Percentiles rank a stretch among this genome's conserved stretches.
These are phyloP conservation scores for Metarhizium album DNA, from an alignment of 2,329 filamentous ascomycete genomes.

Conservation along the genomic window DNA sequence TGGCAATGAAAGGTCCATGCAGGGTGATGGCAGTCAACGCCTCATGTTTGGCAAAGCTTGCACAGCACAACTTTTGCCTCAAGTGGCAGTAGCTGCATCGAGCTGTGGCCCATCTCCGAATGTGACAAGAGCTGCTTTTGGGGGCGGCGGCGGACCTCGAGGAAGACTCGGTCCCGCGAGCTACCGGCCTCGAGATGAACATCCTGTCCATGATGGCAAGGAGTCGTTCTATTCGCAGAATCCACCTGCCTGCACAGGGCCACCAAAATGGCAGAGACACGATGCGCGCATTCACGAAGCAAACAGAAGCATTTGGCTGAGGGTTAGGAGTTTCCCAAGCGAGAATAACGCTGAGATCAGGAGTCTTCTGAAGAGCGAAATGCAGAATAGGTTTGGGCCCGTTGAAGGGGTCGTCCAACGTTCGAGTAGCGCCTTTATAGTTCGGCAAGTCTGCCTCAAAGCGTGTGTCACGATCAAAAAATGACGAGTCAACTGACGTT, in stretches of 20 bases:
- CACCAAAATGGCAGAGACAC: background rate
- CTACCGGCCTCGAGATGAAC: background rate
- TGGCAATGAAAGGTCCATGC: background rate
- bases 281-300: no score
- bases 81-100: background rate
- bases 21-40: background rate
- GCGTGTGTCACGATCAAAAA: background rate
- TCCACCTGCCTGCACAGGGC: no score
- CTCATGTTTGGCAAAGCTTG: background rate
- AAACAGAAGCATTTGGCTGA: constrained; percentile 23
- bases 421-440: constrained; percentile 14
- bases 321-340: constrained; percentile 8
- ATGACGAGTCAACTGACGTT: background rate
- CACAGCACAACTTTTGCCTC: background rate
- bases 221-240: background rate
- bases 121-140: background rate
- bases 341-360: constrained; percentile 13
- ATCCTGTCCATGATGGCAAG: background rate
- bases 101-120: background rate
- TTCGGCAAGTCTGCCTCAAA: constrained; percentile 15
- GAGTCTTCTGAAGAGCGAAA: constrained; percentile 18
- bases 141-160: background rate
- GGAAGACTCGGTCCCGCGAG: background rate
- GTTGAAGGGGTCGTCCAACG: constrained; percentile 19
- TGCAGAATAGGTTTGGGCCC: constrained; percentile 17